Conservation (phyloP, 441 rosid genomes). For the Arabidopsis lyrata region DNA sequence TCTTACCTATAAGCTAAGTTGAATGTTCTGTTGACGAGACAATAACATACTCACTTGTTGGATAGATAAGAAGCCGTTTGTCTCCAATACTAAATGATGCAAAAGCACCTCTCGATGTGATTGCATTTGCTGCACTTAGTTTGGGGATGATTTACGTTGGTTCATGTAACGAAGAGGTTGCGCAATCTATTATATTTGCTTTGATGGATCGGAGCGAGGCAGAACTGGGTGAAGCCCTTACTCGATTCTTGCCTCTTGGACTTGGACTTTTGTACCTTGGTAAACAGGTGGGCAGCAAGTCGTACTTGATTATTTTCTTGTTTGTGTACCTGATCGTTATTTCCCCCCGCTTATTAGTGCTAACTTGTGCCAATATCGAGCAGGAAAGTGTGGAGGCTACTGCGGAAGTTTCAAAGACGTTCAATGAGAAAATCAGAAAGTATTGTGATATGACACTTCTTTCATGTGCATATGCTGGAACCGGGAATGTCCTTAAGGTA, state of each 20-base stretch:
- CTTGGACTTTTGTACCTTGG: conserved; percentile 96
- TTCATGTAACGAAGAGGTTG: conserved; percentile 94
- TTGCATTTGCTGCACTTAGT: conserved; percentile 87
- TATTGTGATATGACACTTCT: conserved; percentile 88
- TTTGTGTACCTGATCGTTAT: conserved; percentile 27
- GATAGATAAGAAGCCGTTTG: conserved; percentile 69
- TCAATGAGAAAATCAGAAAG: conserved; percentile 84
- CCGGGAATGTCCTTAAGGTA: conserved; percentile 97
- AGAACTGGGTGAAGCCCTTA: conserved; percentile 81
- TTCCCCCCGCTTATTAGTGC: conserved; percentile 31
- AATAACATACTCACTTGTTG: conserved; percentile 34
- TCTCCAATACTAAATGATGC: conserved; percentile 74
- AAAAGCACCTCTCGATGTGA: conserved; percentile 81
- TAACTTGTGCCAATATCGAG: conserved; percentile 32
- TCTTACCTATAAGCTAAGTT: conserved; percentile 18
- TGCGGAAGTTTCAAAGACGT: conserved; percentile 86
- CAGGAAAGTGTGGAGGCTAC: conserved; percentile 95
- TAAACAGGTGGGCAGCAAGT: conserved; percentile 71
- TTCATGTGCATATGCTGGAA: conserved; percentile 98
- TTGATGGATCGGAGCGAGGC: conserved; percentile 83
- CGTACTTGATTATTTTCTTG: conserved; percentile 15
- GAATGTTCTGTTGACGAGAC: conserved; percentile 25
- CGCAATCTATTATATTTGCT: conserved; percentile 85
- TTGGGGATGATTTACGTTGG: conserved; percentile 93
- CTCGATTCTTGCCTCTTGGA: conserved; percentile 85